Evolutionary conservation across 176 grass and related monocot species (phyloP), one percentile per base, ranked within the genome.

Genomic region (Eragrostis curvula): DNA sequence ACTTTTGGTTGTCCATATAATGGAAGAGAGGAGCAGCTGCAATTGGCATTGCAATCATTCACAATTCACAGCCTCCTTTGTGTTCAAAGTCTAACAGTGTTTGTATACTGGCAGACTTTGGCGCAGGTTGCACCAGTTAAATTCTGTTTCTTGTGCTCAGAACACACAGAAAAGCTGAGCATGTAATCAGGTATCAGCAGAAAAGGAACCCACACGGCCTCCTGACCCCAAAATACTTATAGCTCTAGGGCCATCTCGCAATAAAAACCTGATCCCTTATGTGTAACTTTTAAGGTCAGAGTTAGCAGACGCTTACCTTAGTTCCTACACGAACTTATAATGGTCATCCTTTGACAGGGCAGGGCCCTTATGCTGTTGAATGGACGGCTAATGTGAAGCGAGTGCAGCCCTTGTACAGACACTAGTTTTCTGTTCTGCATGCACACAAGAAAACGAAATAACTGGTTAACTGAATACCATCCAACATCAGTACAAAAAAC

Each of bases 251-350:
- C 41, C 67, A 78, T 77, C 73, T 43, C 41, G 3, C 73, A 78
- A 51, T 20, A 42, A 77, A 71, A 58, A 36, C 32, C 47, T 82
- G 65, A 89, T 52, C 28, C 66, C 21, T 15, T 53, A 36, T 39
- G 74, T 70, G 83, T n/a, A n/a, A n/a, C n/a, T 73, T 78, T 82
- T 82, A 62, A 78, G 73, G 48, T 30, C 66, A 82, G 72, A 89
- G 59, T 44, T 78, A 82, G 74, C 66, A 81, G 42, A 17, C 49
- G 49, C 29, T 82, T 59, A 85, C 88, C 83, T 44, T 82, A 82
- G 66, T 86, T 67, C 52, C 12, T 18, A 53, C 71, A 81, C 17
- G 65, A 71, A 67, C 67, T 7, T 77, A 39, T 75, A 62, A 84
- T 89, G 70, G 63, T 58, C 48, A 42, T 36, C 73, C 46, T 75